These are phyloP conservation scores for Tricholoma terreum DNA, from an alignment of 768 basidiomycete genomes.

Conservation along the genomic window DNA sequence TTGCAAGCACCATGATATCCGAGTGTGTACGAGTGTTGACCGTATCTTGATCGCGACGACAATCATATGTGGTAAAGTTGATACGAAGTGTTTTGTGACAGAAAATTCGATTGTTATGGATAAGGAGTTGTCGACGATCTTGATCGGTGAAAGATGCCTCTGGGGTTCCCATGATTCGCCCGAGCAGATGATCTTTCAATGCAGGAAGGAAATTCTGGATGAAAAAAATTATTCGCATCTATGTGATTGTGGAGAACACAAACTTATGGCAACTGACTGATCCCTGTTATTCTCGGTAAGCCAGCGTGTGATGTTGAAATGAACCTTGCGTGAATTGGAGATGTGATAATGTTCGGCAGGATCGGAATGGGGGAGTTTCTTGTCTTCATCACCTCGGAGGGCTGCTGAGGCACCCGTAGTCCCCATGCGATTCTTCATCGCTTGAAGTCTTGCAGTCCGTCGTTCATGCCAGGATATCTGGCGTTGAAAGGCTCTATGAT, in stretches of 20 bases:
- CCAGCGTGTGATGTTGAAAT: not conserved
- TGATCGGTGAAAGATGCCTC: not conserved
- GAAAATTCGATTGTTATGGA: too few species aligned
- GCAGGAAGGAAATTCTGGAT: conserved; percentile 22
- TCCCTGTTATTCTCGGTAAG: not conserved
- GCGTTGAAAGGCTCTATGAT: not conserved
- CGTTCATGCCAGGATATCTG: not conserved
- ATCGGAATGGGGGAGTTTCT: not conserved
- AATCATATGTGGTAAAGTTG: too few species aligned
- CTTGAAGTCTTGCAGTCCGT: not conserved
- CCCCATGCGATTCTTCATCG: not conserved
- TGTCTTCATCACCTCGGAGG: not conserved
- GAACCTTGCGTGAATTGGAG: not conserved
- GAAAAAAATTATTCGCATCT: not conserved
- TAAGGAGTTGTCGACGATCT: too few species aligned
- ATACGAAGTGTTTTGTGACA: too few species aligned
- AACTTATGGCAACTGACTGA: not conserved
- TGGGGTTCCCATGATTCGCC: conserved; percentile 10
- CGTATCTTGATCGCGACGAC: too few species aligned
- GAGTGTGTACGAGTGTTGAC: conserved; percentile 29
- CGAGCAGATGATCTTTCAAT: conserved; percentile 27
- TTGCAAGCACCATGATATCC: conserved; percentile 34
- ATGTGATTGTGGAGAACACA: too few species aligned
- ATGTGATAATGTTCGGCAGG: not conserved
- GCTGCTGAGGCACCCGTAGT: not conserved